A percentile compares a stretch with the other conserved stretches of the same genome.
These are phyloP conservation scores for Aspergillus terreus DNA, from an alignment of 2,329 filamentous ascomycete genomes.

Conservation along the genomic window DNA sequence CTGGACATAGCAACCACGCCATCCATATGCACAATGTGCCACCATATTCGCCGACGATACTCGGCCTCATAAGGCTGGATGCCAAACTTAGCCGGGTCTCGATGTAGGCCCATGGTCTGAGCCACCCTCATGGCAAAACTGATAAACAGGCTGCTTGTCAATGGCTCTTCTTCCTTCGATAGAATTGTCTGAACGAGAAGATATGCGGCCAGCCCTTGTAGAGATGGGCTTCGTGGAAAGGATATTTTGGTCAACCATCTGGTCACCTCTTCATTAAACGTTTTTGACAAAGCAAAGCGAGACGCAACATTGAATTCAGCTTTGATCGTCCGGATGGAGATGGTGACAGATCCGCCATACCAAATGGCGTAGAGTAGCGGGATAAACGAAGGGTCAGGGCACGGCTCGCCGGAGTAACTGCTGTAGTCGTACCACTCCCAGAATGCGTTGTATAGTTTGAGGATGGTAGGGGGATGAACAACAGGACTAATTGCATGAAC, in stretches of 20 bases:
- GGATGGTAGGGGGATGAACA: conserved; percentile 41
- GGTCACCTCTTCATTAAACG: conserved; percentile 42
- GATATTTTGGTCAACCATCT: conserved; percentile 40
- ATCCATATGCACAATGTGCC: conserved; percentile 49
- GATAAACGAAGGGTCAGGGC: conserved; percentile 40
- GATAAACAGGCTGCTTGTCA: conserved; percentile 48
- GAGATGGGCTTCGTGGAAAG: conserved; percentile 44
- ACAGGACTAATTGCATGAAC: conserved; percentile 45
- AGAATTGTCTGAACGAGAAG: conserved; percentile 46
- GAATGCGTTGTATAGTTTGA: conserved; percentile 41
- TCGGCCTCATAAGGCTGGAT: conserved; percentile 44
- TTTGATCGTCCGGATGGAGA: conserved; percentile 40
- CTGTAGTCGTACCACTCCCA: conserved; percentile 45
- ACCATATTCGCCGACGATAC: conserved; percentile 45
- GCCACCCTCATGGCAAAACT: conserved; percentile 46
- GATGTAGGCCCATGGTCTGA: conserved; percentile 47
- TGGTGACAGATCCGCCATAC: conserved; percentile 46
- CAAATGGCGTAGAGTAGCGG: conserved; percentile 46
- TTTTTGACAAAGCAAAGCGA: conserved; percentile 35
- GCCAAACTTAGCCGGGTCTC: conserved; percentile 47
- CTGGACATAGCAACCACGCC: conserved; percentile 49
- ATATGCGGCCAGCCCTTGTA: conserved; percentile 45
- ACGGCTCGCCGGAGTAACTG: conserved; percentile 34
- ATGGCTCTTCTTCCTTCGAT: conserved; percentile 46
- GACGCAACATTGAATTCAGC: conserved; percentile 36